Evolutionary conservation across 495 filamentous ascomycete species (phyloP).

Genomic region (Sporormia fimetaria): DNA sequence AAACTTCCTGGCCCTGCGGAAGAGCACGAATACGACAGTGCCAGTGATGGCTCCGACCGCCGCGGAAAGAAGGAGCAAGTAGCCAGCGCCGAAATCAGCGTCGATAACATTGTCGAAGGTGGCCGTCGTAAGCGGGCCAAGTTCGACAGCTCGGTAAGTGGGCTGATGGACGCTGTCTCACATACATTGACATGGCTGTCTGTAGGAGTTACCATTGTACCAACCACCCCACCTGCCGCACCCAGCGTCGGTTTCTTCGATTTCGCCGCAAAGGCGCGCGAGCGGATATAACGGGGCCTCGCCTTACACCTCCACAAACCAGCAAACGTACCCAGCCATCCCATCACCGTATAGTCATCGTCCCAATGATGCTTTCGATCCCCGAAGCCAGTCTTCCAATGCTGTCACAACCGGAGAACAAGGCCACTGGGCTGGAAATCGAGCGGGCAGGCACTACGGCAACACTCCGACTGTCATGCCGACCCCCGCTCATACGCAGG

Average conservation of each 20-base stretch:
- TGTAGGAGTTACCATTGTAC: constrained; percentile 85
- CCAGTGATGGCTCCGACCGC: constrained; percentile 65
- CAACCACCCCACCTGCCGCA: constrained; percentile 87
- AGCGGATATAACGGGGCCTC: constrained; percentile 49
- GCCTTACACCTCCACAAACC: constrained; percentile 57
- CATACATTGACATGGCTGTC: constrained; percentile 5
- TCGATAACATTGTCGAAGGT: constrained; percentile 96
- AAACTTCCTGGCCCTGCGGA: constrained; percentile 47
- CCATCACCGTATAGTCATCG: constrained; percentile 71
- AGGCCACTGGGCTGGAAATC: too few relatives aligned
- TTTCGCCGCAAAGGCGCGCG: constrained; percentile 77
- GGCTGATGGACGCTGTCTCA: neutral
- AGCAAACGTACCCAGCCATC: constrained; percentile 62
- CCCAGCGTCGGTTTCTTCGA: constrained; percentile 76
- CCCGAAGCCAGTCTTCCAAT: constrained; percentile 35
- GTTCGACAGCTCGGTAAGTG: constrained; percentile 91
- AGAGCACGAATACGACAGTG: constrained; percentile 66
- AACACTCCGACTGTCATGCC: constrained; percentile 52
- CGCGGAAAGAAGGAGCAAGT: constrained; percentile 66
- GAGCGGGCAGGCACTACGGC: constrained; percentile 38
- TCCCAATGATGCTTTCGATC: constrained; percentile 40
- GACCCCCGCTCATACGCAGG: constrained; percentile 87
- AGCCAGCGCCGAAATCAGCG: constrained; percentile 90
- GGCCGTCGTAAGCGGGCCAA: constrained; percentile 90
- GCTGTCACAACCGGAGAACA: too few relatives aligned